phyloP scores from a whole-genome alignment of 495 filamentous ascomycete genomes.

The Saxophila tyrrhenica region DNA sequence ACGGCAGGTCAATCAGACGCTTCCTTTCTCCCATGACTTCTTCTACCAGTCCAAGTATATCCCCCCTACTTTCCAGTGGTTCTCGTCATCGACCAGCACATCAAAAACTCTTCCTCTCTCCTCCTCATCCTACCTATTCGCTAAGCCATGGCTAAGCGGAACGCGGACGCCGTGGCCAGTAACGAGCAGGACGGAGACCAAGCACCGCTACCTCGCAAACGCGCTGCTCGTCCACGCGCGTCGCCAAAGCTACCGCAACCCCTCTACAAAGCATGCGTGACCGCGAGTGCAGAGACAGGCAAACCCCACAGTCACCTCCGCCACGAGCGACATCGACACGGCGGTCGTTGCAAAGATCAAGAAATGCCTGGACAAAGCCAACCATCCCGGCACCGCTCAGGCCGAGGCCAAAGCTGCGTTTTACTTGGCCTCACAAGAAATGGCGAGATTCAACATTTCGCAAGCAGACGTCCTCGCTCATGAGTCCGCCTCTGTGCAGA shows the following conservation, averaged over 20 bases:
- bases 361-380: background rate
- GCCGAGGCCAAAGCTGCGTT: background rate
- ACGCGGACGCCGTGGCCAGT: background rate
- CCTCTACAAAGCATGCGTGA: background rate
- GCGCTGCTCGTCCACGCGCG: background rate
- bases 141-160: background rate
- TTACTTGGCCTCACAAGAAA: background rate
- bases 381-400: background rate
- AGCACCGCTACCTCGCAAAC: background rate
- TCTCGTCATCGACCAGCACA: no score
- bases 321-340: background rate
- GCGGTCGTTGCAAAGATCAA: background rate
- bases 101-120: no score
- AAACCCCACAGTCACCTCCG: no score
- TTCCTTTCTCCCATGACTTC: no score
- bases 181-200: background rate
- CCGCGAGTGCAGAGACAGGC: background rate
- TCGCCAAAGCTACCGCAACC: background rate
- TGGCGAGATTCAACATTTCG: background rate
- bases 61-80: no score
- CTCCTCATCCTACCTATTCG: no score
- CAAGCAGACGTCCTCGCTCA: background rate
- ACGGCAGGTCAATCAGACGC: no score
- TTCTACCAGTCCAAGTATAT: no score
- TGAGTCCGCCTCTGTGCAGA: background rate